phyloP scores from a whole-genome alignment of 2,329 filamentous ascomycete species.

The Blastomyces parvus region DNA sequence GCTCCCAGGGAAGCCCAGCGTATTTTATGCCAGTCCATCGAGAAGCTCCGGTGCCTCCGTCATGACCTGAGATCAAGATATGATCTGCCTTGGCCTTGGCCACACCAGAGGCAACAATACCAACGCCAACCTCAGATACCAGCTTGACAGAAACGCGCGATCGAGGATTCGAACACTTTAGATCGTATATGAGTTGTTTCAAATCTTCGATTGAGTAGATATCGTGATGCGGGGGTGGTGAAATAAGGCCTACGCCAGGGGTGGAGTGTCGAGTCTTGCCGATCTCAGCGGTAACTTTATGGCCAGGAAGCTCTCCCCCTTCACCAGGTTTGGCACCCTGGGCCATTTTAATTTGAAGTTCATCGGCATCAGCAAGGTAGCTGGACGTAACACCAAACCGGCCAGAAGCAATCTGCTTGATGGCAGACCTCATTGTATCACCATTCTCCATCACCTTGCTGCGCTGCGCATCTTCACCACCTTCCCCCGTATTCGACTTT shows the following conservation, averaged over 20 bases:
- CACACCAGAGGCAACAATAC: constrained; percentile 94
- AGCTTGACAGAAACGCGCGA: constrained; percentile 93
- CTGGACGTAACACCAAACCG: constrained; percentile 93
- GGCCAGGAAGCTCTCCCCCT: constrained; percentile 90
- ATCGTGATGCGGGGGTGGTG: constrained; percentile 91
- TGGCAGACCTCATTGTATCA: constrained; percentile 92
- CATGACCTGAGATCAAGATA: constrained; percentile 92
- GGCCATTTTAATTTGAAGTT: constrained; percentile 98
- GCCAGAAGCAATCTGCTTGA: constrained; percentile 94
- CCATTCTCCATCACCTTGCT: constrained; percentile 80
- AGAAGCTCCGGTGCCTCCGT: constrained; percentile 92
- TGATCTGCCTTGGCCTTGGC: constrained; percentile 96
- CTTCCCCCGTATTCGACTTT: constrained; percentile 96
- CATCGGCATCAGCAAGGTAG: constrained; percentile 89
- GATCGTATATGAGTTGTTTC: constrained; percentile 94
- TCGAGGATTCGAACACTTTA: constrained; percentile 91
- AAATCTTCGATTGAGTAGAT: constrained; percentile 98
- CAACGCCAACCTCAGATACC: constrained; percentile 92
- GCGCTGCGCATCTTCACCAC: constrained; percentile 89
- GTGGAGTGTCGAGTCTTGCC: constrained; percentile 92
- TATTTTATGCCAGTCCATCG: constrained; percentile 99
- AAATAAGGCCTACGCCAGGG: constrained; percentile 90
- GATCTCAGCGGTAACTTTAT: constrained; percentile 93
- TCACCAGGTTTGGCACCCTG: constrained; percentile 97
- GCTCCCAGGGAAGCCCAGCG: constrained; percentile 89